Conservation (phyloP, 2,329 filamentous ascomycete species). For the Calonectria multiphialidica region DNA sequence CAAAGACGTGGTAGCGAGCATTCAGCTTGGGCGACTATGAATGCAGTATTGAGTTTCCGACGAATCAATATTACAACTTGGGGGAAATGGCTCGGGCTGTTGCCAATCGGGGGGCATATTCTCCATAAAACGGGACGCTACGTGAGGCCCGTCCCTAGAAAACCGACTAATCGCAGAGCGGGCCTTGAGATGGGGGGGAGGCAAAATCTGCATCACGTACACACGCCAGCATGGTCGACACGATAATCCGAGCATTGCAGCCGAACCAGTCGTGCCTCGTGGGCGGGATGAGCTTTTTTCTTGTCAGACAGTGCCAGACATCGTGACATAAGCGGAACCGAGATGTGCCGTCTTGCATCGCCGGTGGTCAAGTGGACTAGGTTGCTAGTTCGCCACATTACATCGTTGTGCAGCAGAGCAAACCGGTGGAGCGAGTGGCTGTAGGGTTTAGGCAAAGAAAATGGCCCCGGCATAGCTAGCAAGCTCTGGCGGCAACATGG, state of each 20-base stretch:
- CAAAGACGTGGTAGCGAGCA: neutral
- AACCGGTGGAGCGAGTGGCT: constrained; percentile 1
- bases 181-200: neutral
- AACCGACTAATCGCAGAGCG: constrained; percentile 27
- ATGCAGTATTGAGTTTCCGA: neutral
- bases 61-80: neutral
- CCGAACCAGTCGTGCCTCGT: neutral
- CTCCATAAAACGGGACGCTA: neutral
- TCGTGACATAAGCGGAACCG: neutral
- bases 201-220: constrained; percentile 7
- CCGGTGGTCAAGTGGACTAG: neutral
- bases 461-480: neutral
- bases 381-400: neutral
- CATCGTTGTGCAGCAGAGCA: neutral
- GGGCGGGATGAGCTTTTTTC: neutral
- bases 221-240: neutral
- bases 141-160: constrained; percentile 18
- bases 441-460: neutral
- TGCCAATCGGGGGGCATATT: neutral
- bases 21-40: neutral
- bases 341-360: neutral
- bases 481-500: neutral
- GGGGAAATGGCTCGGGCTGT: neutral
- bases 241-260: neutral
- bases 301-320: neutral